Conservation (phyloP, 2,329 filamentous ascomycete species). For the Coniochaeta sp. region DNA sequence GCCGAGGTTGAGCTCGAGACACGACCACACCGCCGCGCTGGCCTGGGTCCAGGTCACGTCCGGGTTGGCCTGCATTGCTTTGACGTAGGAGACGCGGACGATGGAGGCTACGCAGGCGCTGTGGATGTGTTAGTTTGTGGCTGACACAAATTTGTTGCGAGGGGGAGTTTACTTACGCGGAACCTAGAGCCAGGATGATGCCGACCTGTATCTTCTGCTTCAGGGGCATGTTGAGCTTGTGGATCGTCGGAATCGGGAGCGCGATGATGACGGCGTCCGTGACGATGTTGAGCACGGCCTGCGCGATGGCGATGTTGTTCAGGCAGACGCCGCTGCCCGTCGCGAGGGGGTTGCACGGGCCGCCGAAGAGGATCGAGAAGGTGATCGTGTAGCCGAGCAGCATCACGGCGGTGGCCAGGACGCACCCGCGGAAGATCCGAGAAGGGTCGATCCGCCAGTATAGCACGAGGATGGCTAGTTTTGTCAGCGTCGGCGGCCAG, state of each 20-base stretch:
- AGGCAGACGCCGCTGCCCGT: slow-evolving; percentile 24
- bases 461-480: slow-evolving; percentile 13
- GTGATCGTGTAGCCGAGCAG: slow-evolving; percentile 13
- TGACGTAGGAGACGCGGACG: slow-evolving; percentile 17
- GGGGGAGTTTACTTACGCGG: slow-evolving; percentile 21
- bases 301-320: slow-evolving; percentile 32
- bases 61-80: slow-evolving; percentile 18
- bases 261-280: slow-evolving; percentile 33
- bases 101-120: slow-evolving; percentile 18
- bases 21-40: slow-evolving; percentile 19
- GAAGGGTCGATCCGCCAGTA: slow-evolving; percentile 13
- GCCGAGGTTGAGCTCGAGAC: slow-evolving; percentile 25
- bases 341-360: slow-evolving; percentile 16
- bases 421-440: slow-evolving; percentile 4
- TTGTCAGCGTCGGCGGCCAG: slow-evolving; percentile 13
- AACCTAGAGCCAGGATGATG: slow-evolving; percentile 34
- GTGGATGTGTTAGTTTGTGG: neutral
- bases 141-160: neutral
- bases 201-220: slow-evolving; percentile 34
- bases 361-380: slow-evolving; percentile 13
- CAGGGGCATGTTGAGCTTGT: slow-evolving; percentile 29
- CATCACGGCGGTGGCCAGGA: slow-evolving; percentile 6
- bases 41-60: slow-evolving; percentile 22
- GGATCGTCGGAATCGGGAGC: slow-evolving; percentile 34
- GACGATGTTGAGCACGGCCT: slow-evolving; percentile 36